Percentiles rank a stretch among this genome's conserved stretches.
phyloP scores from a whole-genome alignment of 1,139 yeast species.

The Pichia sp. region DNA sequence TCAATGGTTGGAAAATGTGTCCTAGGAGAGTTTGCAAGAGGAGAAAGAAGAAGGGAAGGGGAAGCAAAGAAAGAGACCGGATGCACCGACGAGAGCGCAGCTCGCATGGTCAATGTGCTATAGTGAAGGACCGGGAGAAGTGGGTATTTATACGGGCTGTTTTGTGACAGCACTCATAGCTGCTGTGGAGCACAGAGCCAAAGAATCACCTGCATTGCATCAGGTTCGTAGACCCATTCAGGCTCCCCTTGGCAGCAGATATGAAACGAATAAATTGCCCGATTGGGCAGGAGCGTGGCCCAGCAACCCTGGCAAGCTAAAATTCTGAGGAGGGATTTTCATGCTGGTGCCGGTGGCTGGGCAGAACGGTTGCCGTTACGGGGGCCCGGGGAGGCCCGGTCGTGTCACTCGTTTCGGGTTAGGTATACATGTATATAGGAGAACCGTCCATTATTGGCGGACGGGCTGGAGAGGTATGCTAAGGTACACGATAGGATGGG shows the following conservation, averaged over 20 bases:
- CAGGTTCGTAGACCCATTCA: no score
- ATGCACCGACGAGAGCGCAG: no score
- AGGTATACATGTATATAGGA: neutral
- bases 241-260: neutral
- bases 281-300: neutral
- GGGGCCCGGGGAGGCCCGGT: neutral
- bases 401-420: no score
- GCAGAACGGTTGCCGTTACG: neutral
- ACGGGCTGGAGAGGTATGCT: neutral
- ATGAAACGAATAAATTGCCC: constrained; percentile 1
- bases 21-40: no score
- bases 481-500: neutral
- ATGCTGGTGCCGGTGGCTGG: neutral
- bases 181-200: neutral
- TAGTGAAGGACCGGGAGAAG: neutral
- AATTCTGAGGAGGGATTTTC: no score
- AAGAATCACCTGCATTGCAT: no score
- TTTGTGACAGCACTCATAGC: no score
- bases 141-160: neutral
- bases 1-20: no score
- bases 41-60: no score
- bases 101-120: no score
- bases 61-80: no score
- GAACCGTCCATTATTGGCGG: neutral
- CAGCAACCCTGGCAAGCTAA: neutral